A percentile compares a stretch with the other conserved stretches of the same genome.
Evolutionary conservation across 2,329 filamentous ascomycete genomes (phyloP).

Genomic region (Fusarium udum): DNA sequence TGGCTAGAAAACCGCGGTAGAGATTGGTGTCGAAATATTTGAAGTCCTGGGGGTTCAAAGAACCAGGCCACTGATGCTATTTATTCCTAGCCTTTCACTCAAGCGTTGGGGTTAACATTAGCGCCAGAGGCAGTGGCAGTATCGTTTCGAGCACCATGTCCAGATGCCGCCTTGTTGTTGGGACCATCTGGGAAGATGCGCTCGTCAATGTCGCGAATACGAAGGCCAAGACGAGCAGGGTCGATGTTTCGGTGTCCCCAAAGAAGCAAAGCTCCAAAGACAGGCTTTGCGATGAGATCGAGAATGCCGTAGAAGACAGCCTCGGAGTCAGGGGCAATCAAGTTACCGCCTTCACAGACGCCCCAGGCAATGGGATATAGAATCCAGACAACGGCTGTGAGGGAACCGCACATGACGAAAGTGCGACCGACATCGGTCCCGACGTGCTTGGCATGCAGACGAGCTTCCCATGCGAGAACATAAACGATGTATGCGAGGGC

Average conservation of each 20-base stretch:
- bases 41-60: too few relatives aligned
- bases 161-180: not conserved
- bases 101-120: not conserved
- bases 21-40: too few relatives aligned
- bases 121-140: not conserved
- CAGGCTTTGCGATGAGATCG: slow-evolving; percentile 71
- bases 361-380: slow-evolving; percentile 65
- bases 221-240: slow-evolving; percentile 63
- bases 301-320: slow-evolving; percentile 75
- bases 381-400: slow-evolving; percentile 66
- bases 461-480: slow-evolving; percentile 53
- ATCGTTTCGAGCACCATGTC: not conserved
- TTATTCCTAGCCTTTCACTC: accelerated
- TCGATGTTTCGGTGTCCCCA: slow-evolving; percentile 71
- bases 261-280: slow-evolving; percentile 69
- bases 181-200: slow-evolving; percentile 6
- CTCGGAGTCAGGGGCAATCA: slow-evolving; percentile 69
- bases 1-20: not conserved
- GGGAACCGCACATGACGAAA: slow-evolving; percentile 65
- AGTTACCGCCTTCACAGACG: slow-evolving; percentile 62
- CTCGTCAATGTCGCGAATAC: slow-evolving; percentile 44
- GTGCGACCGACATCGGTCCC: slow-evolving; percentile 62
- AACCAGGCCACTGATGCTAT: accelerated
- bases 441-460: slow-evolving; percentile 61
- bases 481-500: slow-evolving; percentile 57